Evolutionary conservation across 1,284 basidiomycete species (phyloP).

Genomic region (Rhodotorula sp.): DNA sequence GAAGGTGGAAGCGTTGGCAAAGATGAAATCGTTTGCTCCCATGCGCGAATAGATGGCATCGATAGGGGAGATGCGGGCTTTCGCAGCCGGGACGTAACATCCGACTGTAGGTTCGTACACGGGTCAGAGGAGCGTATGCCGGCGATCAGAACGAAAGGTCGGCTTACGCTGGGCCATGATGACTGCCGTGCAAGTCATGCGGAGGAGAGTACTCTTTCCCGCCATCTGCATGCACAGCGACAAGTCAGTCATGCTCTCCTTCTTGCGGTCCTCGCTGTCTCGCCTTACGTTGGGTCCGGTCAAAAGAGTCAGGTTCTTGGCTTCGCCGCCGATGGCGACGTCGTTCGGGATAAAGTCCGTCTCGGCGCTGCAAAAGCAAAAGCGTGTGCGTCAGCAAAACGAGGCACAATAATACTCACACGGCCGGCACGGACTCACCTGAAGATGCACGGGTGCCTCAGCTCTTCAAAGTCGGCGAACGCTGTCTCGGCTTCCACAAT

Average conservation of each 20-base stretch:
- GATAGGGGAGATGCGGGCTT: constrained; percentile 80
- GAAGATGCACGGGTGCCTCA: constrained; percentile 71
- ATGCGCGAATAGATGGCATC: constrained; percentile 95
- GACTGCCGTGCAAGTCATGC: constrained; percentile 69
- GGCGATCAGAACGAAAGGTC: background rate
- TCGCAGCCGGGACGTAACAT: constrained; percentile 89
- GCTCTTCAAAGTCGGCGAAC: constrained; percentile 71
- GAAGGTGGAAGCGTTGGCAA: constrained; percentile 90
- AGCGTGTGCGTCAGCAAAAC: background rate
- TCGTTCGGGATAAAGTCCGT: constrained; percentile 91
- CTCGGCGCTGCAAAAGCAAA: constrained; percentile 48
- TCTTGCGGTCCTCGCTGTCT: background rate
- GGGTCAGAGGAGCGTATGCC: background rate
- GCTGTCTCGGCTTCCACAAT: constrained; percentile 78
- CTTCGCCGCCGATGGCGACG: constrained; percentile 71
- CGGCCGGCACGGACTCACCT: constrained; percentile 51
- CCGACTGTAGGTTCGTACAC: constrained; percentile 57
- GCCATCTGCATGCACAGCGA: constrained; percentile 44
- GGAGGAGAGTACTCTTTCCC: constrained; percentile 60
- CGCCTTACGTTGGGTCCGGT: constrained; percentile 83
- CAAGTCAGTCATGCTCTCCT: background rate
- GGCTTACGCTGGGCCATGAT: constrained; percentile 44
- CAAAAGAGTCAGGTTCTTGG: constrained; percentile 77
- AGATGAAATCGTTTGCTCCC: constrained; percentile 97
- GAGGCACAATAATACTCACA: constrained; percentile 53